Evolutionary conservation across 495 filamentous ascomycete species (phyloP), one percentile per base, ranked within the genome.

Genomic region (Aspergillus cristatus): DNA sequence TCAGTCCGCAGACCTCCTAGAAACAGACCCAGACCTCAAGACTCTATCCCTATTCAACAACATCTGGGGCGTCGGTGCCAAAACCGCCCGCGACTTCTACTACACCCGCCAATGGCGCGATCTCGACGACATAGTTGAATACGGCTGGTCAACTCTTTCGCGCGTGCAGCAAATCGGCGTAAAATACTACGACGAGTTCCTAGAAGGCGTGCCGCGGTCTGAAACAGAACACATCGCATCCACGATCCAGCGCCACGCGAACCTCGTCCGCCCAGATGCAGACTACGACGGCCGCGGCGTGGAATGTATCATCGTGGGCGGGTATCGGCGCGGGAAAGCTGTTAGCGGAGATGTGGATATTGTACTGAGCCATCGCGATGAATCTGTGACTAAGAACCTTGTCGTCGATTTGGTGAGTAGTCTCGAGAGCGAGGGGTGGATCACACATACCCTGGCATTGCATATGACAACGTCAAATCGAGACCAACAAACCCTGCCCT

Each of bases 111-210:
- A 81, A 20, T 95, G 85, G 84, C 67, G 66, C 18, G 72, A 80
- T 32, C 67, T 88, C 1, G 88, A 96, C 50, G 89, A 97, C 48
- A 66, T 97, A 6, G 67, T 95, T 39, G 82, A 93, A 47, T 66
- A 79, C 45, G 88, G 84, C 16, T 98, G 93, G 93, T 49, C 68
- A 26, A 59, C 46, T 1, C 67, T 97, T 0, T 79, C 68, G 0
- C 74, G 88, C 12, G 82, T 83, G 1, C 89, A 94, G 55, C 88
- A 97, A 53, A 94, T 98, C 32, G 91, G 91, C 1, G 57, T 97
- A n/a, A 97, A 97, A 53, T 96, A 79, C 55, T 94, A 89, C 54
- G 84, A 93, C 32, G 91, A 97, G 37, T 82, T 98, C 31, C 67
- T 74, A 24, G 54, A 67, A 14, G 73, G 71, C 22, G 83, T 98